Percentiles rank a stretch among this genome's conserved stretches.
phyloP scores from a whole-genome alignment of 352 stramenopile species.

The Blastocystis hominis region DNA sequence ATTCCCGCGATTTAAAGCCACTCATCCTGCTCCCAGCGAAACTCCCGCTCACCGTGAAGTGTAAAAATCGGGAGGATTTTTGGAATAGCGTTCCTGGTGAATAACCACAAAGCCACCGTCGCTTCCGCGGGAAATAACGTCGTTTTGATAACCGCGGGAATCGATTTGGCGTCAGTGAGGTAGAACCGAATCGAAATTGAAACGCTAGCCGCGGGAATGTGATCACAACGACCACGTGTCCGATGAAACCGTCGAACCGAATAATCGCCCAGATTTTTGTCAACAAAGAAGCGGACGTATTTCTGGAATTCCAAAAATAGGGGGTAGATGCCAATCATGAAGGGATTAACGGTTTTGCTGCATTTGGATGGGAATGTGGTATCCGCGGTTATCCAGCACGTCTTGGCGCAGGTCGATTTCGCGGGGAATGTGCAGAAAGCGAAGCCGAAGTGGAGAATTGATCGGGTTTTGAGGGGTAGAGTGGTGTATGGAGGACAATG shows the following conservation, averaged over 20 bases:
- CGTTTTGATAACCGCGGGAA: conserved; percentile 67
- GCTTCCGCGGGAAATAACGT: conserved; percentile 71
- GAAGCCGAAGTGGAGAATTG: conserved; percentile 15
- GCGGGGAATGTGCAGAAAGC: background rate
- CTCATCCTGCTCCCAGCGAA: conserved; percentile 63
- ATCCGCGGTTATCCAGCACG: background rate
- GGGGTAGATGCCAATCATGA: conserved; percentile 6
- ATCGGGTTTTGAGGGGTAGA: background rate
- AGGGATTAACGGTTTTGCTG: conserved; percentile 12
- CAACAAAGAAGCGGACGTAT: background rate
- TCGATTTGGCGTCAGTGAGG: conserved; percentile 1
- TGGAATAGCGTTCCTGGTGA: conserved; percentile 67
- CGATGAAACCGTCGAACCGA: background rate
- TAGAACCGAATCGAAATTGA: background rate
- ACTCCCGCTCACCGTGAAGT: conserved; percentile 64
- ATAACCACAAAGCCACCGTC: conserved; percentile 66
- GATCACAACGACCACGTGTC: background rate
- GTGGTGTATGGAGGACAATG: conserved; percentile 1
- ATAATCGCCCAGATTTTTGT: conserved; percentile 4
- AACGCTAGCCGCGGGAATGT: background rate
- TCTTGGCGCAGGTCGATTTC: background rate
- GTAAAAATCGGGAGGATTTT: background rate
- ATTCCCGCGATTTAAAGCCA: conserved; percentile 43
- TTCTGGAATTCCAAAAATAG: background rate
- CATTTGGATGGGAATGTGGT: conserved; percentile 6